Base-by-base conservation (phyloP, 108 stramenopile genomes). In the Conticribra guillardii region DNA sequence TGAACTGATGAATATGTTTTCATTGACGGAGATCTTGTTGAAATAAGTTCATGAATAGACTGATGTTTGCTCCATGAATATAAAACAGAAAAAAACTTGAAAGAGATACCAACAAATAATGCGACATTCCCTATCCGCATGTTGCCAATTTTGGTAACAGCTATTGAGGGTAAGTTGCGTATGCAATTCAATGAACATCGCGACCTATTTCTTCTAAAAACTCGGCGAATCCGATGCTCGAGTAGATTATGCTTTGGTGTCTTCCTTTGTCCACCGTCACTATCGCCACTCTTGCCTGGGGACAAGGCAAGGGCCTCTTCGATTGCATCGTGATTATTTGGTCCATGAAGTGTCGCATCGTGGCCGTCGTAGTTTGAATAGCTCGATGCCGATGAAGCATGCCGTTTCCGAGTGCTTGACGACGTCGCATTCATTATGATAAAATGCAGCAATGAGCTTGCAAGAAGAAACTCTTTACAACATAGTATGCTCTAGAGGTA, bases 211-310 rank as follows among this genome's bases (percentile, higher is more conserved):
- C 28, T 50, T 0, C 26, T 28, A 1, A 41, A 63, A 4, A 50
- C 48, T 49, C 62, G 46, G 28, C 28, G 62, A 8, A 50, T 28
- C 17, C 9, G 19, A 2, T 26, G 29, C 27, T 29, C n/a, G 56
- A 30, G 29, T 31, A 28, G 29, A 22, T 66, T 30, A 0, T 23
- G 41, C 16, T 47, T 19, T 49, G 54, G 69, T 15, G 31, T 69
- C 69, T 60, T 69, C 23, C 49, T 14, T 15, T 69, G 48, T 44
- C 48, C 50, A 47, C 67, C 55, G 33, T 48, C 55, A 17, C 41
- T 37, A 17, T 37, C 57, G 5, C 5, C 18, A 21, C 28, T 44
- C 2, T 34, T 59, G 18, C 58, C 24, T 44, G 19, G 23, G 16
- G 5, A 34, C 23, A 33, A 24, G 3, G 32, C 2, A 59, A 34